These are phyloP conservation scores for Arthrobotrys pseudoclavata DNA, from an alignment of 2,329 filamentous ascomycete species.

Conservation along the genomic window DNA sequence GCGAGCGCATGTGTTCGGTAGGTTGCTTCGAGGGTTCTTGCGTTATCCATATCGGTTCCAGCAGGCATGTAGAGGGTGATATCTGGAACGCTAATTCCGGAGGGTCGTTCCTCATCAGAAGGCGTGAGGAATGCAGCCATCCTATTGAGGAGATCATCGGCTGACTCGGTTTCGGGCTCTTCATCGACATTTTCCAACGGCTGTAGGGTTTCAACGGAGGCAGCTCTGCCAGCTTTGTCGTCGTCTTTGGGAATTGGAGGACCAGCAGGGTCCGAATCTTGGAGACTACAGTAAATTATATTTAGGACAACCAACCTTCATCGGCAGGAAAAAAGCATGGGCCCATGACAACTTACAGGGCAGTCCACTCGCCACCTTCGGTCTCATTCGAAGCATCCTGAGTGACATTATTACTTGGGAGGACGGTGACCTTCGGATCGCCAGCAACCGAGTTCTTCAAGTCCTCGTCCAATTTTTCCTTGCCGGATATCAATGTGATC, in stretches of 20 bases:
- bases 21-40: conserved; percentile 84
- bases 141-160: conserved; percentile 62
- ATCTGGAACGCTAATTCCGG: conserved; percentile 74
- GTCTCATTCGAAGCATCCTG: conserved; percentile 63
- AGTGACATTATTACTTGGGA: conserved; percentile 66
- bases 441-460: conserved; percentile 50
- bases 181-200: conserved; percentile 57
- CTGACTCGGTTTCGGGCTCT: conserved; percentile 60
- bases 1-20: conserved; percentile 97
- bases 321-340: conserved; percentile 55
- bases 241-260: conserved; percentile 39
- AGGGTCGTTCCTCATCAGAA: conserved; percentile 61
- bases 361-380: conserved; percentile 60
- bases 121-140: conserved; percentile 61
- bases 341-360: conserved; percentile 63
- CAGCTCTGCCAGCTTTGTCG: conserved; percentile 18
- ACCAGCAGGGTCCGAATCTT: conserved; percentile 48
- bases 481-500: conserved; percentile 67
- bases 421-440: conserved; percentile 65
- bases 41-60: conserved; percentile 87
- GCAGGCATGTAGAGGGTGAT: conserved; percentile 84
- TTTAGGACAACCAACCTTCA: conserved; percentile 35
- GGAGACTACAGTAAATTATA: conserved; percentile 13
- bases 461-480: conserved; percentile 63
- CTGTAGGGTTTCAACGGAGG: conserved; percentile 42